These are phyloP conservation scores for Metschnikowia peoriensis DNA, from an alignment of 805 yeast genomes.

Conservation along the genomic window DNA sequence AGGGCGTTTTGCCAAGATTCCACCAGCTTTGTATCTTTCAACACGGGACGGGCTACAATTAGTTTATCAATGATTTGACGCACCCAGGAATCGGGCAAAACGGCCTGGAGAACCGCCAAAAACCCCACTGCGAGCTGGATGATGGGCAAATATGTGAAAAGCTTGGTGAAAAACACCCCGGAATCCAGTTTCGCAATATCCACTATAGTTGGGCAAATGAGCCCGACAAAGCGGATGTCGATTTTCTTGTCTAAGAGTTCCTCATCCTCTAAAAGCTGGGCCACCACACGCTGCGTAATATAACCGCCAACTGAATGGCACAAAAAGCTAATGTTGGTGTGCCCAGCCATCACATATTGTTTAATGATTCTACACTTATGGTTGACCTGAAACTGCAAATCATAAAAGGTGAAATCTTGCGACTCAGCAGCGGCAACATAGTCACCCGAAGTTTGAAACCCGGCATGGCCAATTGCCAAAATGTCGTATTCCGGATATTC, in stretches of 20 bases:
- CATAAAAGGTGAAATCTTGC: constrained; percentile 25
- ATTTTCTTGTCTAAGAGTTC: constrained; percentile 21
- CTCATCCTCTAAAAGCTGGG: constrained; percentile 23
- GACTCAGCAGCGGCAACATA: constrained; percentile 21
- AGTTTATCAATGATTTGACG: constrained; percentile 21
- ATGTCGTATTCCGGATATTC: constrained; percentile 48
- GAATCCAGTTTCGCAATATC: constrained; percentile 51
- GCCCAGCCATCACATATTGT: constrained; percentile 23
- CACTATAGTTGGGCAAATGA: constrained; percentile 68
- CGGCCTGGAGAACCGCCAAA: constrained; percentile 28
- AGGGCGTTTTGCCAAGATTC: constrained; percentile 37
- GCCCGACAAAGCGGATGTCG: constrained; percentile 48
- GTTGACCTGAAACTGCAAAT: constrained; percentile 53
- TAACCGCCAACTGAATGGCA: constrained; percentile 77
- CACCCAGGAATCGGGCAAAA: constrained; percentile 26
- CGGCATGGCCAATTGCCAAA: constrained; percentile 64
- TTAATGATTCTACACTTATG: constrained; percentile 56
- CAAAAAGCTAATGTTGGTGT: constrained; percentile 42
- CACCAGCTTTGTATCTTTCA: constrained; percentile 19
- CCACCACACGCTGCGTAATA: constrained; percentile 53
- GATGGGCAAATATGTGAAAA: constrained; percentile 30
- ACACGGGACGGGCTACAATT: constrained; percentile 27
- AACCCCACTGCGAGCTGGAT: constrained; percentile 28
- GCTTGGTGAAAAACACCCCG: constrained; percentile 27
- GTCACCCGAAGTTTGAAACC: constrained; percentile 39